Base-by-base conservation (phyloP, 2,329 filamentous ascomycete species). In the Metarhizium sp. region DNA sequence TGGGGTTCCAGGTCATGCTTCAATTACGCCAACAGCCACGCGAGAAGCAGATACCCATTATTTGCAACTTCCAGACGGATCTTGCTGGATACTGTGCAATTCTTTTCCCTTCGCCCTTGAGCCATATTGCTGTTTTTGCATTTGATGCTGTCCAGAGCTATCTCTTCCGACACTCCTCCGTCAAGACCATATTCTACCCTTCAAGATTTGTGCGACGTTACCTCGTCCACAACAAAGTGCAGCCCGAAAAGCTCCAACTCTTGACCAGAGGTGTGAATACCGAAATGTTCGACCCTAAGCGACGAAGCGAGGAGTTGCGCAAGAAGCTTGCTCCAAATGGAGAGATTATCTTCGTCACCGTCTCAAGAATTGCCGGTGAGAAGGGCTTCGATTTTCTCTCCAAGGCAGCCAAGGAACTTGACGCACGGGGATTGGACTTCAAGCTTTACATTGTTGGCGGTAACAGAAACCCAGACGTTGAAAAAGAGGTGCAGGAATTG, bases 51-150 rank as follows among this genome's bases (percentile, higher is more conserved):
- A 77, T 84, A 1, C 80, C 80, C 2, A 73, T 86, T 2, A 74
- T 88, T 47, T 79, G 85, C 65, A 89, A 88, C 66, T 88, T 87
- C 60, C 85, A 88, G 67, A 89, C 85, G 1, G 85, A 88, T 64
- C 71, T 89, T 10, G 81, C 83, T 0, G 84, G 84, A 2, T 89
- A 88, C 66, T 85, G 82, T 62, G 77, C 80, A 51, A 86, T 88
- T 52, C 72, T 89, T n/a, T 86, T 89, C 58, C 83, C 85, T 0
- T 71, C 75, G 1, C 83, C 82, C 0, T 72, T 89, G 18, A 81
- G 82, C 61, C 69, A 70, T 11, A 75, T 85, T 55, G 84, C 82
- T 4, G 82, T 84, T 50, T 83, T 78, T 67, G 73, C 85, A 11
- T 80, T 88, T 55, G 76, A 79, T 16, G 70, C 76, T 2, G 83